Base-by-base conservation (phyloP, 306 rosid genomes). In the Cyamopsis tetragonoloba region DNA sequence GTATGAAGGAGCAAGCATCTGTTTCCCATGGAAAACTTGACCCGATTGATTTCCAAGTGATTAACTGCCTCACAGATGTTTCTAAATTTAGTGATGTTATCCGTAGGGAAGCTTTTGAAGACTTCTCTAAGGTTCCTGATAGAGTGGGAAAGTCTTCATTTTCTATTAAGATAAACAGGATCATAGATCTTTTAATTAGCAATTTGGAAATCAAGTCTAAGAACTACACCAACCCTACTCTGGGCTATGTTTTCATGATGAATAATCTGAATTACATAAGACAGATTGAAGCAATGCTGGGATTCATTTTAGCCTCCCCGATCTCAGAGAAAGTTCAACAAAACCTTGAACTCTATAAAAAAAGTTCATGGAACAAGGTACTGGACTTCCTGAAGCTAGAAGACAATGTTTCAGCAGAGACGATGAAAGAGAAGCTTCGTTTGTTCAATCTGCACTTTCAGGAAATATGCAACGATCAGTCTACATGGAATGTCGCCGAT, bases 241-340 rank as follows among this genome's bases (percentile, higher is more conserved):
- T 88, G 72, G 18, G 85, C 73, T 71, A 56, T 42, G 56, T 91
- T 49, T 88, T 86, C 65, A 72, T 88, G 86, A 79, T 91, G 89
- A 91, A 88, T 70, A 91, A 88, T 50, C 80, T 77, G 18, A 58
- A 66, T 24, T 81, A 73, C 73, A 86, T 86, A 39, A 85, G 50
- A 38, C 8, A 59, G 22, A n/a, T 9, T 1, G 44, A 59, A 32
- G 79, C 77, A 4, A 77, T 57, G 10, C 1, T n/a, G n/a, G n/a
- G n/a, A n/a, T n/a, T 0, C 79, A 81, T 24, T 56, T 84, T 5
- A 84, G 91, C 0, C n/a, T n/a, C n/a, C n/a, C 15, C 48, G 82
- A 20, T 81, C 83, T 35, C 68, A 0, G 84, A 77, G 0, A 84
- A 84, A 57, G 30, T 76, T 20, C 41, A 76, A 44, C 83, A 86